Evolutionary conservation across 306 rosid genomes (phyloP).

Genomic region (Argentina anserina): DNA sequence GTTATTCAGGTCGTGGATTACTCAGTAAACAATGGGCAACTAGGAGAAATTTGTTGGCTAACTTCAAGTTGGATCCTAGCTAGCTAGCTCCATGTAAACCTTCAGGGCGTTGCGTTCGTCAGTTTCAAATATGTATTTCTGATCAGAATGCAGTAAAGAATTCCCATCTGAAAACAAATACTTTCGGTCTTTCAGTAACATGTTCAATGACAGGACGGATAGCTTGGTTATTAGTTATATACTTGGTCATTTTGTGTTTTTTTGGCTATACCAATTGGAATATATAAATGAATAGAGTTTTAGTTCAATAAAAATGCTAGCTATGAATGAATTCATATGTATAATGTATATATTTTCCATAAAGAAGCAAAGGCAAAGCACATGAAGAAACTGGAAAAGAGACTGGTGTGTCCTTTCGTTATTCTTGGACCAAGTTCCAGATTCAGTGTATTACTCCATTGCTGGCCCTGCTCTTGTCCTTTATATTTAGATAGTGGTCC

Average conservation of each 20-base stretch:
- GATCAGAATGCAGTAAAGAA: not conserved
- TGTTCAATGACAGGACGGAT: conserved; percentile 32
- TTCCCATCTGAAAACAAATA: not conserved
- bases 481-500: not conserved
- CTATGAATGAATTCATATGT: not conserved
- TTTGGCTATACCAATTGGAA: not conserved
- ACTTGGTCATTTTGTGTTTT: too few species aligned
- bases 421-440: conserved; percentile 19
- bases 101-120: not conserved
- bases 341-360: not conserved
- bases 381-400: conserved; percentile 17
- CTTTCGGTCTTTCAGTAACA: conserved; percentile 29
- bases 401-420: not conserved
- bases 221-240: conserved; percentile 34
- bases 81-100: not conserved
- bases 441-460: conserved; percentile 14
- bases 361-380: conserved; percentile 17
- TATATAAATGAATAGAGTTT: not conserved
- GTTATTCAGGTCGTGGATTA: not conserved
- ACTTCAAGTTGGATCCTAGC: conserved; percentile 32
- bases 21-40: conserved; percentile 7
- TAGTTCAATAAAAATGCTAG: conserved; percentile 1
- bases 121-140: conserved; percentile 12
- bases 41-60: conserved; percentile 30
- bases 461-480: not conserved